Percentiles rank a stretch among this genome's conserved stretches.
phyloP scores from a whole-genome alignment of 495 filamentous ascomycete genomes.

The Daldinia grandis region DNA sequence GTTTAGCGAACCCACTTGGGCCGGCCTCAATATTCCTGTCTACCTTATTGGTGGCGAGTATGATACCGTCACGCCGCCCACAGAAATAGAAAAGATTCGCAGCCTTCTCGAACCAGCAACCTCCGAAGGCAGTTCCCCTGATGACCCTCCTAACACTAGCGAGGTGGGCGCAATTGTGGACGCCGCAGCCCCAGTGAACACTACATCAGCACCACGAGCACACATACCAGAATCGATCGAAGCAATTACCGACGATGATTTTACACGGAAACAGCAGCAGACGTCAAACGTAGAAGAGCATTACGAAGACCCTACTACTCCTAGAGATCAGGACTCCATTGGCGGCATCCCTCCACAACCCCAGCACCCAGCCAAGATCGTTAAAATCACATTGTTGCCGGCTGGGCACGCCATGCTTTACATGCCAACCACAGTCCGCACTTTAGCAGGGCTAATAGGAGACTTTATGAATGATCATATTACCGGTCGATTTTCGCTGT shows the following conservation, averaged over 20 bases:
- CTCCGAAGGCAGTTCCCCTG: slow-evolving; percentile 8
- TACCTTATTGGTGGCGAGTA: slow-evolving; percentile 80
- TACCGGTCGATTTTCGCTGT: slow-evolving; percentile 76
- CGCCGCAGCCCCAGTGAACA: slow-evolving; percentile 56
- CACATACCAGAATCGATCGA: slow-evolving; percentile 45
- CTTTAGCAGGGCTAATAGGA: slow-evolving; percentile 80
- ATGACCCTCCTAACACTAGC: slow-evolving; percentile 2
- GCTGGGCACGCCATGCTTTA: slow-evolving; percentile 89
- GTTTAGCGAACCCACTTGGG: slow-evolving; percentile 76
- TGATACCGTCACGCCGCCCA: slow-evolving; percentile 75
- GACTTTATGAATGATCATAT: slow-evolving; percentile 79
- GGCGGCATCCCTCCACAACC: slow-evolving; percentile 53
- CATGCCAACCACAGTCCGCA: slow-evolving; percentile 75
- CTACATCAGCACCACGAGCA: slow-evolving; percentile 35
- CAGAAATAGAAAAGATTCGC: slow-evolving; percentile 74
- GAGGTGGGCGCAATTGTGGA: slow-evolving; percentile 52
- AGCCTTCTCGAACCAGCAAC: slow-evolving; percentile 39
- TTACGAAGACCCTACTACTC: slow-evolving; percentile 59
- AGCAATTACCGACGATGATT: slow-evolving; percentile 50
- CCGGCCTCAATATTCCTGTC: slow-evolving; percentile 73
- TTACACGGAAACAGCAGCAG: slow-evolving; percentile 33
- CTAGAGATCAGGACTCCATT: slow-evolving; percentile 45
- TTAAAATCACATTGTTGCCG: slow-evolving; percentile 78
- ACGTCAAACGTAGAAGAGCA: slow-evolving; percentile 42
- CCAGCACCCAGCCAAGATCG: slow-evolving; percentile 56